A percentile compares a stretch with the other conserved stretches of the same genome.
These are phyloP conservation scores for Mycena metata DNA, from an alignment of 768 basidiomycete species.

Conservation along the genomic window DNA sequence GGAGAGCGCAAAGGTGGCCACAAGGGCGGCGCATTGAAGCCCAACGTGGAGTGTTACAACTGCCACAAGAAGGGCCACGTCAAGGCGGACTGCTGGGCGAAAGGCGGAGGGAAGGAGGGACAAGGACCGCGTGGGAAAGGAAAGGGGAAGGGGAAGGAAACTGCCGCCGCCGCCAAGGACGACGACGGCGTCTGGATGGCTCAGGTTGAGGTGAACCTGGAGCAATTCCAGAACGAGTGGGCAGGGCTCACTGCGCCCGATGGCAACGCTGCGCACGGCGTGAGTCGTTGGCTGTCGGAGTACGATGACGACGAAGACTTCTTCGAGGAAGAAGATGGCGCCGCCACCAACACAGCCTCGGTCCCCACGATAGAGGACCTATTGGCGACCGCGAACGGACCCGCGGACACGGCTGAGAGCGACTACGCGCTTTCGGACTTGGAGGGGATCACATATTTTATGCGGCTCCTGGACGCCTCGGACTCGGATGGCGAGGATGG, in stretches of 20 bases:
- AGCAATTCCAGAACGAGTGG: conserved; percentile 6
- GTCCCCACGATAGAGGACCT: neutral
- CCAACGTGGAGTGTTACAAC: conserved; percentile 38
- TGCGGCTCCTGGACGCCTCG: too few relatives aligned
- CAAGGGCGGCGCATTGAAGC: neutral
- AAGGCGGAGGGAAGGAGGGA: conserved; percentile 39
- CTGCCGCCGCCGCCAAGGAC: conserved; percentile 15
- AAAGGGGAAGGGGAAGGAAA: conserved; percentile 16
- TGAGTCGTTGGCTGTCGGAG: too few relatives aligned
- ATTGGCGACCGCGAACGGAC: too few relatives aligned
- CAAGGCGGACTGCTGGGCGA: conserved; percentile 14
- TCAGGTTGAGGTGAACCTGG: conserved; percentile 2
- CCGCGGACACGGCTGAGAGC: too few relatives aligned
- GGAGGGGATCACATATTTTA: too few relatives aligned
- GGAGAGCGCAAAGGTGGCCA: too few relatives aligned
- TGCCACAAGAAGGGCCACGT: conserved; percentile 41
- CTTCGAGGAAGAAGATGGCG: conserved; percentile 16
- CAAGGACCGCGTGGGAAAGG: conserved; percentile 25
- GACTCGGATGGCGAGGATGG: too few relatives aligned
- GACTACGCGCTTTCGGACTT: too few relatives aligned
- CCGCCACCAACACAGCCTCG: neutral
- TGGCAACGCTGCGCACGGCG: neutral
- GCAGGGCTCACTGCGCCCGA: neutral
- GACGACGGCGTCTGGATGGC: conserved; percentile 32
- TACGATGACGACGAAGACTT: too few relatives aligned